Conservation (phyloP, 2,329 filamentous ascomycete species). For the Pseudopyrenochaeta lycopersici region DNA sequence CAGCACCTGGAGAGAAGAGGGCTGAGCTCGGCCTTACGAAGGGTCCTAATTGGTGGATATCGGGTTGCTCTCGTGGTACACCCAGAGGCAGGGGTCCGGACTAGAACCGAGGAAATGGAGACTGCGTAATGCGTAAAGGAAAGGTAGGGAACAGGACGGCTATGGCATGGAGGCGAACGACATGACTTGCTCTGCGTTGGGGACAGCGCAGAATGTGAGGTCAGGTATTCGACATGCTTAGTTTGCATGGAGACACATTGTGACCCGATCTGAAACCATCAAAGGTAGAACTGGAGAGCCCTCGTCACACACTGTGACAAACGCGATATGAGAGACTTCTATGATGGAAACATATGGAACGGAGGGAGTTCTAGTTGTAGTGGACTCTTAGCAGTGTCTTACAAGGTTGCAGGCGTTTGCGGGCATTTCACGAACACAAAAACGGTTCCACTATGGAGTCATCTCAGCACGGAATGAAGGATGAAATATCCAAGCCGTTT, state of each 20-base stretch:
- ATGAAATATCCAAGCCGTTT: not conserved
- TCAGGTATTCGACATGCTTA: not conserved
- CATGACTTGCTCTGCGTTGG: too few relatives aligned
- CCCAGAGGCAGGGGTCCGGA: too few relatives aligned
- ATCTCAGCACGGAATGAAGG: not conserved
- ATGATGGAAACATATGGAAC: not conserved
- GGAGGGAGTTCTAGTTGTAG: not conserved
- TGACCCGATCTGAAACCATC: not conserved
- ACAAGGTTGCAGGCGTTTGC: slow-evolving; percentile 21
- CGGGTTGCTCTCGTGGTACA: too few relatives aligned
- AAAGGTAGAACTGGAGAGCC: too few relatives aligned
- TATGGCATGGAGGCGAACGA: too few relatives aligned
- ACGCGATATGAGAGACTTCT: not conserved
- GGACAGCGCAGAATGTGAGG: not conserved
- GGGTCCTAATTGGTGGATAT: too few relatives aligned
- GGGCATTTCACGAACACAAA: not conserved
- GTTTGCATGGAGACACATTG: not conserved
- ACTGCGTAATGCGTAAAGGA: too few relatives aligned
- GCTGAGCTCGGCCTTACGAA: too few relatives aligned
- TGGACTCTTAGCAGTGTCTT: slow-evolving; percentile 20
- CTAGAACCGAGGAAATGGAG: too few relatives aligned
- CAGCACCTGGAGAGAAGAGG: not conserved
- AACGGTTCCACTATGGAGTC: not conserved
- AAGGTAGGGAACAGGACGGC: too few relatives aligned
- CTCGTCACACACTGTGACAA: too few relatives aligned